A percentile compares a stretch with the other conserved stretches of the same genome.
Conservation (phyloP, 768 basidiomycete genomes). For the Lentinula boryana region DNA sequence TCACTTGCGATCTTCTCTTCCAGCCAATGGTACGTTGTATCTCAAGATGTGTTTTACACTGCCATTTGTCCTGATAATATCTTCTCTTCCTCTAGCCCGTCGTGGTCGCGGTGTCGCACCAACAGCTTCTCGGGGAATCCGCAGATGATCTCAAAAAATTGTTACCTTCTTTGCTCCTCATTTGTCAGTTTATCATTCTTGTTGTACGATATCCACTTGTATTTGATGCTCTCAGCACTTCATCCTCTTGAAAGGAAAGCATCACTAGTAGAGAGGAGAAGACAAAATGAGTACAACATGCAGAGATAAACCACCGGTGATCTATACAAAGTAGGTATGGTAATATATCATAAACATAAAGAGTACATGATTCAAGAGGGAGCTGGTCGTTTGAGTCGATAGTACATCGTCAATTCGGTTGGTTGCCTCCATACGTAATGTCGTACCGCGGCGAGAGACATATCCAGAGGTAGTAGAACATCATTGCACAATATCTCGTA, state of each 20-base stretch:
- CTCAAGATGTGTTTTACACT: not conserved
- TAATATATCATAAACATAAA: not conserved
- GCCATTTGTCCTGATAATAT: slow-evolving; percentile 12
- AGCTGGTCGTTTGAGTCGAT: slow-evolving; percentile 40
- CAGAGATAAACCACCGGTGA: not conserved
- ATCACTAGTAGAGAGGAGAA: not conserved
- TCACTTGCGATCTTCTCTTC: slow-evolving; percentile 13
- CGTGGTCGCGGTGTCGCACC: slow-evolving; percentile 78
- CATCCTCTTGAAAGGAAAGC: not conserved
- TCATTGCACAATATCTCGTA: slow-evolving; percentile 91
- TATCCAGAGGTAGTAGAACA: slow-evolving; percentile 71
- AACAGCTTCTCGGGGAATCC: slow-evolving; percentile 70
- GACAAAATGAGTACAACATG: not conserved
- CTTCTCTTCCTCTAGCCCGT: slow-evolving; percentile 49
- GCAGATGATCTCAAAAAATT: slow-evolving; percentile 46
- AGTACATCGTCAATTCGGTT: slow-evolving; percentile 70
- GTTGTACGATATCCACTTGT: slow-evolving; percentile 4
- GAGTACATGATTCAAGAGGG: not conserved
- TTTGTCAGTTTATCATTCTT: not conserved
- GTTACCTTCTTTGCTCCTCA: not conserved
- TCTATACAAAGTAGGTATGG: not conserved
- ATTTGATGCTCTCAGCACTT: not conserved
- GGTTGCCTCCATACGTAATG: slow-evolving; percentile 85
- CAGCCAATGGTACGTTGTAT: slow-evolving; percentile 67
- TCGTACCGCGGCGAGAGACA: slow-evolving; percentile 87